These are phyloP conservation scores for Trametopsis cervina DNA, from an alignment of 768 basidiomycete genomes.

Conservation along the genomic window DNA sequence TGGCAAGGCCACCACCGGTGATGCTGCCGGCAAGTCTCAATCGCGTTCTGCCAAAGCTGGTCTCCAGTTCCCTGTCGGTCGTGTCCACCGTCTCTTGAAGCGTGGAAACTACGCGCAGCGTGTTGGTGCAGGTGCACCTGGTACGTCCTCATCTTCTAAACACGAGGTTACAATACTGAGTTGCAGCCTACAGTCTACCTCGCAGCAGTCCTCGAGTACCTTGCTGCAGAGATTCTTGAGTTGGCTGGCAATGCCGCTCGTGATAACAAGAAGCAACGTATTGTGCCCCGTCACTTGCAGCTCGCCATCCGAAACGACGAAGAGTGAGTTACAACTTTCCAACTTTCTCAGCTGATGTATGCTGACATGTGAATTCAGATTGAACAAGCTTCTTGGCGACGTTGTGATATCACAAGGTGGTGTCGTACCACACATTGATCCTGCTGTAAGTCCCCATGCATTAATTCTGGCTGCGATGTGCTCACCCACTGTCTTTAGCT, in stretches of 20 bases:
- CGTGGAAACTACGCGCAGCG: constrained; percentile 82
- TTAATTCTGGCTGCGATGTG: neutral
- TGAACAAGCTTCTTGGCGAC: constrained; percentile 65
- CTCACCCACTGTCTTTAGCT: constrained; percentile 21
- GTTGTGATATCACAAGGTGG: constrained; percentile 96
- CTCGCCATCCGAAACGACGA: constrained; percentile 94
- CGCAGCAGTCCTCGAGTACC: constrained; percentile 88
- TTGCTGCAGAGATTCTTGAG: constrained; percentile 91
- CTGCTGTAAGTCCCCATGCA: constrained; percentile 34
- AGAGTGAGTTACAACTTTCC: constrained; percentile 42
- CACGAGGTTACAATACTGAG: too few relatives aligned
- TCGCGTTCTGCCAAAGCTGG: constrained; percentile 73
- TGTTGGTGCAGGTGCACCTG: constrained; percentile 84
- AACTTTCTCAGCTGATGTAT: neutral
- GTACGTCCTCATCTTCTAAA: constrained; percentile 38
- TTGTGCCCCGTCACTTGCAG: constrained; percentile 91
- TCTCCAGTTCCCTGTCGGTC: constrained; percentile 87
- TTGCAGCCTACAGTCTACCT: constrained; percentile 66
- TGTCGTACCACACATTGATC: constrained; percentile 79
- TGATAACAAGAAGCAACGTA: constrained; percentile 93
- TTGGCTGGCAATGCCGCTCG: constrained; percentile 86
- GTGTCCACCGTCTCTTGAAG: constrained; percentile 87
- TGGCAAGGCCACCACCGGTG: constrained; percentile 48
- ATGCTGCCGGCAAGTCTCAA: constrained; percentile 42
- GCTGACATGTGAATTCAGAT: constrained; percentile 27